These are phyloP conservation scores for Sonneratia caseolaris DNA, from an alignment of 345 rosid species.

Conservation along the genomic window DNA sequence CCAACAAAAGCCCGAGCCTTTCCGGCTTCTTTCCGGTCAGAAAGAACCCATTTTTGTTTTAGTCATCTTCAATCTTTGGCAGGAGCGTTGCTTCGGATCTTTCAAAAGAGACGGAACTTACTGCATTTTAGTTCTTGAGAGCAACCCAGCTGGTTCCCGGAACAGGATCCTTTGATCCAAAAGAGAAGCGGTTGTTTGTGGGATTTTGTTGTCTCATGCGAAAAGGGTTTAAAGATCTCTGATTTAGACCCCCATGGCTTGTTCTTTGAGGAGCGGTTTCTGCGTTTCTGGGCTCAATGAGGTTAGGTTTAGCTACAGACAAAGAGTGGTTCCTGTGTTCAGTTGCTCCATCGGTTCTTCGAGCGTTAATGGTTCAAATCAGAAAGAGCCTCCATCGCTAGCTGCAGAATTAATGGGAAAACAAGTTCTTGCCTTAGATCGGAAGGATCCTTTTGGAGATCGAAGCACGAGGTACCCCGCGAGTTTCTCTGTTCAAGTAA, in stretches of 20 bases:
- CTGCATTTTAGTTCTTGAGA: too few relatives aligned
- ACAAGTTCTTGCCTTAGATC: constrained; percentile 22
- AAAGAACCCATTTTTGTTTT: too few relatives aligned
- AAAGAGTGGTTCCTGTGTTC: constrained; percentile 14
- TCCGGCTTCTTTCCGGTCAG: too few relatives aligned
- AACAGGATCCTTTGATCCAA: too few relatives aligned
- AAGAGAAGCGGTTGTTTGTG: not conserved
- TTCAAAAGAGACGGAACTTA: too few relatives aligned
- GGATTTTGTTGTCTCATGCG: not conserved
- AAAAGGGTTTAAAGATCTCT: not conserved
- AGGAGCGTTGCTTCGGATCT: too few relatives aligned
- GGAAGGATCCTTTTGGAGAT: constrained; percentile 8
- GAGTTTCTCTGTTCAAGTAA: constrained; percentile 29
- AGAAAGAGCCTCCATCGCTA: constrained; percentile 19
- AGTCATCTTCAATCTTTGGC: too few relatives aligned
- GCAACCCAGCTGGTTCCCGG: too few relatives aligned
- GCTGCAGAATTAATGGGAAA: constrained; percentile 28
- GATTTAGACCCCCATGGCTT: constrained; percentile 19
- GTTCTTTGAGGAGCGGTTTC: constrained; percentile 14
- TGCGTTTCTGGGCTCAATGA: constrained; percentile 19
- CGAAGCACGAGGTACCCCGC: constrained; percentile 11
- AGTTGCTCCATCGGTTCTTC: constrained; percentile 14
- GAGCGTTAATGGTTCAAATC: constrained; percentile 15
- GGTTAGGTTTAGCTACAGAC: constrained; percentile 10
- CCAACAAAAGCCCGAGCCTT: too few relatives aligned